Evolutionary conservation across 345 rosid species (phyloP).

Genomic region (Melastoma malabathricum): DNA sequence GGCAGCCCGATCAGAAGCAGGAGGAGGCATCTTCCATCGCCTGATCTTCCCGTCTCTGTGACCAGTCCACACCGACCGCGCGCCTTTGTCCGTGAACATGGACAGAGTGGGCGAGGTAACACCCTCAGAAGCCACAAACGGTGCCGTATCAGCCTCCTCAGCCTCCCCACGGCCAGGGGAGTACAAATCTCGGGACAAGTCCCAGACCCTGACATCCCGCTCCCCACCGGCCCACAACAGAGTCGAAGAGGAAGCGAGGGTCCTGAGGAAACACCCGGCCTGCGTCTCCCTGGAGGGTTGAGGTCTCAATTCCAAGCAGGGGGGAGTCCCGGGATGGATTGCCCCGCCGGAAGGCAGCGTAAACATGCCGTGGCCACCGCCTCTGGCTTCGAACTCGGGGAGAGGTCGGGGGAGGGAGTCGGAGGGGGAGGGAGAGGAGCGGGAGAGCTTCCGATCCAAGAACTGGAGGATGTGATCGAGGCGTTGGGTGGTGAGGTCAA

Average conservation of each 20-base stretch:
- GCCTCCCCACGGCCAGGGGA: slow-evolving; percentile 31
- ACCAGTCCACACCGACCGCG: slow-evolving; percentile 68
- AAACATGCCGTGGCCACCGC: slow-evolving; percentile 47
- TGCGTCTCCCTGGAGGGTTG: slow-evolving; percentile 84
- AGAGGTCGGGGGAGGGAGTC: slow-evolving; percentile 15
- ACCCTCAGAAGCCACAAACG: slow-evolving; percentile 44
- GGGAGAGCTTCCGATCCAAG: slow-evolving; percentile 61
- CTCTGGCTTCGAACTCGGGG: slow-evolving; percentile 47
- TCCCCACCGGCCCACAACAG: slow-evolving; percentile 85
- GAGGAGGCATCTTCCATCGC: slow-evolving; percentile 50
- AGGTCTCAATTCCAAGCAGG: slow-evolving; percentile 69
- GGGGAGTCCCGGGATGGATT: slow-evolving; percentile 70
- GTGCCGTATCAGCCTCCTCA: slow-evolving; percentile 60
- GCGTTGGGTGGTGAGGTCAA: slow-evolving; percentile 52
- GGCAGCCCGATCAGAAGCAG: slow-evolving; percentile 5
- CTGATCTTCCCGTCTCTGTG: slow-evolving; percentile 76
- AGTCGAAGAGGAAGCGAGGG: slow-evolving; percentile 48
- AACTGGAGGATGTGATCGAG: slow-evolving; percentile 88
- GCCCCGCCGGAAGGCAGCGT: slow-evolving; percentile 55
- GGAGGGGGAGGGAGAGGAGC: slow-evolving; percentile 14
- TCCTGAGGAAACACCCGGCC: slow-evolving; percentile 50
- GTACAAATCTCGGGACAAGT: slow-evolving; percentile 34
- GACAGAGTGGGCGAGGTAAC: slow-evolving; percentile 46
- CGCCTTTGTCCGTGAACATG: slow-evolving; percentile 63
- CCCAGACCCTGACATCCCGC: slow-evolving; percentile 63